Base-by-base conservation (phyloP, 2,329 filamentous ascomycete genomes). In the Karstenula rhodostoma region DNA sequence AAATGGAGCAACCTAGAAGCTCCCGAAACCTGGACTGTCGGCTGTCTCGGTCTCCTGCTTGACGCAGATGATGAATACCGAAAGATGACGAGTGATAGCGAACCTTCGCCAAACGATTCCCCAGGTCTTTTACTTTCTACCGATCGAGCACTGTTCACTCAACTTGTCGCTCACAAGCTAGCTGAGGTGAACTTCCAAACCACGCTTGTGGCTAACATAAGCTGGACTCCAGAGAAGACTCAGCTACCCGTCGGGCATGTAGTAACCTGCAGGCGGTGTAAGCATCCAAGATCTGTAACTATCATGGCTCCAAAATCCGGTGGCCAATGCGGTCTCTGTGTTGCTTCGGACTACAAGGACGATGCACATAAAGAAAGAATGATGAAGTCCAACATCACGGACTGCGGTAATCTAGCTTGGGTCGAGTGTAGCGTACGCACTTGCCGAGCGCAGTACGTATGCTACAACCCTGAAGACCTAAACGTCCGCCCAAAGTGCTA, bases 371-470 rank as follows among this genome's bases (percentile, higher is more conserved):
- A 73, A 23, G 62, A 71, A 3, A 63, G 66, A 13, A 49, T 59
- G 2, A 63, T 63, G 23, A 44, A 61, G 44, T 61, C 63, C 8
- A 61, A 69, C 40, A 81, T 80, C 22, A 74, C 71, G 0, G 59
- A 59, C 43, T 55, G 59, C 9, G 80, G 78, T 0, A 63, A 67
- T 3, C 76, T 72, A 0, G 73, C 75, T 17, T 85, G 83, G 83
- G 81, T 83, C 0, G 83, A 85, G 67, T 86, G 84, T 64, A 71
- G 62, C 40, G 70, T 76, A n/a, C 58, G 50, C 1, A 67, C 68
- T 9, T 85, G 83, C 67, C 77, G 82, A 12, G 81, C 78, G 1
- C 82, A 84, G 67, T 86, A 85, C 63, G 78, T 85, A 29, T 80
- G 85, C 4, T 85, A 85, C 66, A 77, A 81, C 44, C 66, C 76